A percentile compares a stretch with the other conserved stretches of the same genome.
phyloP scores from a whole-genome alignment of 306 rosid genomes.

The Castanea crenata region DNA sequence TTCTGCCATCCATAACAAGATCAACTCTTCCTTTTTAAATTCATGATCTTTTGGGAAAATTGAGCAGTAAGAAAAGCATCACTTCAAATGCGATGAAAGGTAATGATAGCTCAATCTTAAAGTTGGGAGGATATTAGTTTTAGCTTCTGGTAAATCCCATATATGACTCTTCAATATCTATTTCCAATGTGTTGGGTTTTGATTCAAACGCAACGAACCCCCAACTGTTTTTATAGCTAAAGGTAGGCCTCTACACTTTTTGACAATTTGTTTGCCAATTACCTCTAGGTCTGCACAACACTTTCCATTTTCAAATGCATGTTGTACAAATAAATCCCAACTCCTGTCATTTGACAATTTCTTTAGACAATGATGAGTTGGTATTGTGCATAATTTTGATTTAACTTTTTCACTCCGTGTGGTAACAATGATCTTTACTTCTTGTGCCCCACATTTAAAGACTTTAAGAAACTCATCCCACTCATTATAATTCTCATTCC shows the following conservation, averaged over 20 bases:
- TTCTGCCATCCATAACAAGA: slow-evolving; percentile 50
- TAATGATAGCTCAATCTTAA: slow-evolving; percentile 11
- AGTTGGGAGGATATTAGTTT: slow-evolving; percentile 5
- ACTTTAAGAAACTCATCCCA: slow-evolving; percentile 14
- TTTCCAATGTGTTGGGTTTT: slow-evolving; percentile 6
- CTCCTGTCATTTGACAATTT: slow-evolving; percentile 20
- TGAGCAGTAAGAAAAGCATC: slow-evolving; percentile 23
- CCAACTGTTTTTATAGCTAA: slow-evolving; percentile 21
- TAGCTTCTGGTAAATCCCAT: slow-evolving; percentile 15
- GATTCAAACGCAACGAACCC: slow-evolving; percentile 16
- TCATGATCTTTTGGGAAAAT: slow-evolving; percentile 26
- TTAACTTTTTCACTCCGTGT: slow-evolving; percentile 17
- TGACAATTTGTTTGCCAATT: slow-evolving; percentile 10
- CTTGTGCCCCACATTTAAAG: slow-evolving; percentile 3
- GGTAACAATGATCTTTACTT: slow-evolving; percentile 19
- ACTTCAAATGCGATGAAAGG: background rate
- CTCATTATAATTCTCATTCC: slow-evolving; percentile 16
- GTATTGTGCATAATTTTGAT: background rate
- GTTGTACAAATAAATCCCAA: slow-evolving; percentile 25
- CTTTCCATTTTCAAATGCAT: slow-evolving; percentile 4
- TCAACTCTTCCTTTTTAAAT: slow-evolving; percentile 16
- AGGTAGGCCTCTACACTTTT: slow-evolving; percentile 25
- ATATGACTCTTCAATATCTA: background rate
- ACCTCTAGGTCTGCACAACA: background rate
- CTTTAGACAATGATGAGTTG: background rate